Base-by-base conservation (phyloP, 2,329 filamentous ascomycete genomes). In the Fusarium tuaranense region DNA sequence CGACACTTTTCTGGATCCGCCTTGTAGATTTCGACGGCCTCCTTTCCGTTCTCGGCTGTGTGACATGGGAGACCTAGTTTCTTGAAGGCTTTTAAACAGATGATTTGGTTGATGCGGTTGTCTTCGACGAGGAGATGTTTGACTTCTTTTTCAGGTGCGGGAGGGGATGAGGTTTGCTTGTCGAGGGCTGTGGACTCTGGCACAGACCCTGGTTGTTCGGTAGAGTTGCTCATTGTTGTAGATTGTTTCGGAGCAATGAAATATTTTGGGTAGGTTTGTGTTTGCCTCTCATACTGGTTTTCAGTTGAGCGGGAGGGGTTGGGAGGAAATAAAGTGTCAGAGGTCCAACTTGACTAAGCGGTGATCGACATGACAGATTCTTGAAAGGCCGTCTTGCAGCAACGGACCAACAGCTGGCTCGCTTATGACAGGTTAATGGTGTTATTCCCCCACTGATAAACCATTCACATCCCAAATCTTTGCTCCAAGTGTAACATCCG, bases 41-140 rank as follows among this genome's bases (percentile, higher is more conserved):
- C 16, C 20, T 67, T 48, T 0, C 70, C 70, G 3, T 73, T 70
- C 58, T 44, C 65, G 0, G 58, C 57, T 4, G 38, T 34, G 1
- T 73, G 67, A 3, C 62, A 59, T n/a, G 51, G 36, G 2, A 66
- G 27, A 2, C 34, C 27, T 1, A 73, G 25, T 4, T 20, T 62
- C 2, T 16, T 69, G 25, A 4, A 62, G 38, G 1, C 22, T 12
- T 46, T 13, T n/a, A 7, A 20, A 7, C 57, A 27, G 5, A 62
- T 3, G 13, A 14, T 41, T 1, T 27, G 34, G 9, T 63, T 59
- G 25, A 59, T 9, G 14, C 5, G 10, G 6, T 73, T 72, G 20
- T 72, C 70, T 5, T 73, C 70, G 10, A 38, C 70, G 0, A 72
- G 4, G 8, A 70, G 48, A 3, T 53, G 65, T 6, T 55, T 70